Conservation (phyloP, 108 stramenopile genomes). For the Schizochytrium sp. region DNA sequence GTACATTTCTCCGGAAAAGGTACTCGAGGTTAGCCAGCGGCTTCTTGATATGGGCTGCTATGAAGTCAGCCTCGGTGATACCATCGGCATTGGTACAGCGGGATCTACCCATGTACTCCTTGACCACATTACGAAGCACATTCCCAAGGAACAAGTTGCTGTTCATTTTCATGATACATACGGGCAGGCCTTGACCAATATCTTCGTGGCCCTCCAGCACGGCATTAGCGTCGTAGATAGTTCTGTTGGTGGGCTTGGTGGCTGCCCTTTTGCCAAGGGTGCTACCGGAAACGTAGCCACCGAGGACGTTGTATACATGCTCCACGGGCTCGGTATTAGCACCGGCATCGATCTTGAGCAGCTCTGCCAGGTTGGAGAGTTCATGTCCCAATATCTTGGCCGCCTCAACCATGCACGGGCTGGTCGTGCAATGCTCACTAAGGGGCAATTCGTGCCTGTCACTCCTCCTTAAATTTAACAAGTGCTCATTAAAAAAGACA, state of each 20-base stretch:
- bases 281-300: conserved; percentile 92
- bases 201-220: conserved; percentile 79
- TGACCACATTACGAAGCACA: conserved; percentile 65
- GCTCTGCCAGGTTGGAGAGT: conserved; percentile 69
- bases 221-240: conserved; percentile 83
- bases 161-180: conserved; percentile 93
- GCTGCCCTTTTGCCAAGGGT: conserved; percentile 88
- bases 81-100: conserved; percentile 86
- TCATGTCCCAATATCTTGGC: conserved; percentile 66
- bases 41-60: conserved; percentile 86
- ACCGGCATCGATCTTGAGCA: conserved; percentile 80
- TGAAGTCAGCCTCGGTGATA: conserved; percentile 88
- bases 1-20: conserved; percentile 75
- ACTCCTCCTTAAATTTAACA: neutral
- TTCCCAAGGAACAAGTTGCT: conserved; percentile 74
- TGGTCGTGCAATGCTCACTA: conserved; percentile 51
- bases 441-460: conserved; percentile 2
- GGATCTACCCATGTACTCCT: conserved; percentile 72
- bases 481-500: too few species aligned
- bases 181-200: conserved; percentile 87
- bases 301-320: conserved; percentile 93
- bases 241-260: conserved; percentile 87
- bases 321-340: conserved; percentile 83
- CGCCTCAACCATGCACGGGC: conserved; percentile 57
- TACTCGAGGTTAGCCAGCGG: conserved; percentile 76